Evolutionary conservation across 768 basidiomycete species (phyloP).

Genomic region (Suillus alpinus): DNA sequence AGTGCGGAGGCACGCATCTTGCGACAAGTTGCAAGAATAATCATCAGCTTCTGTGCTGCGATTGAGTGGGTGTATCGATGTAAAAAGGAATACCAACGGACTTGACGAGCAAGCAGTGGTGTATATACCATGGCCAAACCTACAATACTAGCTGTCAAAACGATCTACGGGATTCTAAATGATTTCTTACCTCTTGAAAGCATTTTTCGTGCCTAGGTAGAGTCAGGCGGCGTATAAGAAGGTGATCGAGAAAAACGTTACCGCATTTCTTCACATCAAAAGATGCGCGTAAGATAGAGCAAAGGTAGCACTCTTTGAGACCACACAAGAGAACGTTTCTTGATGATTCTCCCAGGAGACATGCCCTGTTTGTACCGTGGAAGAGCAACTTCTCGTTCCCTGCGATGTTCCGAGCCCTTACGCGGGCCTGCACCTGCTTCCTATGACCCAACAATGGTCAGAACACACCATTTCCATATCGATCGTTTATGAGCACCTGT

Average conservation of each 20-base stretch:
- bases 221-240: constrained; percentile 10
- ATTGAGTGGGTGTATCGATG: not conserved
- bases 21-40: constrained; percentile 46
- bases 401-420: constrained; percentile 25
- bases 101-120: constrained; percentile 66
- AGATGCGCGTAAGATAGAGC: constrained; percentile 54
- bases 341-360: constrained; percentile 53
- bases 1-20: constrained; percentile 43
- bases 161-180: not conserved
- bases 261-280: constrained; percentile 63
- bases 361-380: constrained; percentile 64
- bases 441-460: constrained; percentile 13
- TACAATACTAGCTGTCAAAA: constrained; percentile 16
- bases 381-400: constrained; percentile 61
- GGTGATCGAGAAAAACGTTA: constrained; percentile 22
- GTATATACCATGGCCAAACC: constrained; percentile 72
- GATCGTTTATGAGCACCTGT: constrained; percentile 41
- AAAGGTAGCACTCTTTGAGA: constrained; percentile 51
- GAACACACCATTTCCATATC: constrained; percentile 6
- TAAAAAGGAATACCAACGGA: constrained; percentile 27
- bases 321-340: constrained; percentile 46
- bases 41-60: constrained; percentile 58
- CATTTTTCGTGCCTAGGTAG: constrained; percentile 47
- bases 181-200: constrained; percentile 44
- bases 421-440: constrained; percentile 22